Percentiles rank a stretch among this genome's conserved stretches.
These are phyloP conservation scores for Gaeumannomyces sp. DNA, from an alignment of 2,329 filamentous ascomycete species.

Conservation along the genomic window DNA sequence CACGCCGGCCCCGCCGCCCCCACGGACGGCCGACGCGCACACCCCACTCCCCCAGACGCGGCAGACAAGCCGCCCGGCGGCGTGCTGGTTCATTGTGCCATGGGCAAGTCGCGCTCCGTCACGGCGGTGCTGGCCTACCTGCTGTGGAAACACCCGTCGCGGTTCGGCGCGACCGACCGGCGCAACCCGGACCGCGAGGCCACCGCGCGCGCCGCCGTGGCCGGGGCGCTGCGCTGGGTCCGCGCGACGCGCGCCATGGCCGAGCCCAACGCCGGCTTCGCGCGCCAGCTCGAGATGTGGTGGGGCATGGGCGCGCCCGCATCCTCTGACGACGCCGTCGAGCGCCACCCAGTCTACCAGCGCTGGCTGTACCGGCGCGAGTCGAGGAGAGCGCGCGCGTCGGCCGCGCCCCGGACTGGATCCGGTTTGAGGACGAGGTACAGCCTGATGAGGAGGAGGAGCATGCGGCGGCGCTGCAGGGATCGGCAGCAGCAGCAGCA, in stretches of 20 bases:
- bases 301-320: constrained; percentile 77
- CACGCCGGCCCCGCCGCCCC: constrained; percentile 4
- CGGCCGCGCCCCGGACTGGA: constrained; percentile 72
- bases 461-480: constrained; percentile 11
- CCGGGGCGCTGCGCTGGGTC: constrained; percentile 61
- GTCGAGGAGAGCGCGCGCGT: constrained; percentile 56
- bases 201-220: constrained; percentile 42
- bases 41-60: not conserved
- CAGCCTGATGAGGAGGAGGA: constrained; percentile 33
- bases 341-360: constrained; percentile 70
- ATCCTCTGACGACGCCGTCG: constrained; percentile 44
- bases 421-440: constrained; percentile 76
- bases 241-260: constrained; percentile 67
- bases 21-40: too few species aligned
- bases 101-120: constrained; percentile 92
- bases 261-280: constrained; percentile 88
- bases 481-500: not conserved
- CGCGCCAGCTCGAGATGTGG: constrained; percentile 81
- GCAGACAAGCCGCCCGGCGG: constrained; percentile 22
- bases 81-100: constrained; percentile 69
- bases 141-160: constrained; percentile 58
- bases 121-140: constrained; percentile 80
- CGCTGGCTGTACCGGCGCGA: constrained; percentile 56
- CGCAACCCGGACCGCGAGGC: constrained; percentile 33
- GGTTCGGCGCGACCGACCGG: constrained; percentile 40